Percentiles rank a stretch among this genome's conserved stretches.
phyloP scores from a whole-genome alignment of 2,329 filamentous ascomycete species.

The Plectosphaerella cucumerina region DNA sequence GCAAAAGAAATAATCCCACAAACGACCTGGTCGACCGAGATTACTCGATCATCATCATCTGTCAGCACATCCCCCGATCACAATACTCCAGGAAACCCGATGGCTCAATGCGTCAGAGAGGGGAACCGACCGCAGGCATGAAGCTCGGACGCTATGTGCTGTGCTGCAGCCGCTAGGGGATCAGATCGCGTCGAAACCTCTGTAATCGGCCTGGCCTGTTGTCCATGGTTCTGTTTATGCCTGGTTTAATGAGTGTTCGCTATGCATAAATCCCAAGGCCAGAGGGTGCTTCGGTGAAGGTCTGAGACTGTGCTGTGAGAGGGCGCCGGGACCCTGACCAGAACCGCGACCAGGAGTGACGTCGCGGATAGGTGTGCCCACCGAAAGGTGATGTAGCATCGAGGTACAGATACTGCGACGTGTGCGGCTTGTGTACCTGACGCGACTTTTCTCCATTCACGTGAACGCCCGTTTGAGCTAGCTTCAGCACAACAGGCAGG shows the following conservation, averaged over 20 bases:
- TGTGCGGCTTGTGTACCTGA: neutral
- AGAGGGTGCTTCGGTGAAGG: neutral
- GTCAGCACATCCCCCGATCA: neutral
- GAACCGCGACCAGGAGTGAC: neutral
- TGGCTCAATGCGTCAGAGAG: no score
- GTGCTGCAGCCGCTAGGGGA: neutral
- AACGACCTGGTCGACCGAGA: neutral
- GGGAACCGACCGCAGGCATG: no score
- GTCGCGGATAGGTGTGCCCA: neutral
- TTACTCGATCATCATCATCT: neutral
- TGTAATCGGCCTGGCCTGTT: neutral
- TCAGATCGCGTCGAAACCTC: neutral
- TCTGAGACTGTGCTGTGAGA: neutral
- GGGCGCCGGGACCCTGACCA: neutral
- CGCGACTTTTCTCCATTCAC: neutral
- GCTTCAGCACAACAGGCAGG: neutral
- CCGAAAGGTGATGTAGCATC: neutral
- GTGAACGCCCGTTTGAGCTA: conserved; percentile 3
- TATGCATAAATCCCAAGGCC: neutral
- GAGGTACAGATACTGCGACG: neutral
- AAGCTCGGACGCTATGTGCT: neutral
- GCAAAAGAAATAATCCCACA: no score
- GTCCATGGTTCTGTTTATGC: neutral
- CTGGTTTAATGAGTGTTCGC: neutral
- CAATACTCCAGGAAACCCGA: neutral